phyloP scores from a whole-genome alignment of 345 rosid genomes.

The Angophora floribunda region DNA sequence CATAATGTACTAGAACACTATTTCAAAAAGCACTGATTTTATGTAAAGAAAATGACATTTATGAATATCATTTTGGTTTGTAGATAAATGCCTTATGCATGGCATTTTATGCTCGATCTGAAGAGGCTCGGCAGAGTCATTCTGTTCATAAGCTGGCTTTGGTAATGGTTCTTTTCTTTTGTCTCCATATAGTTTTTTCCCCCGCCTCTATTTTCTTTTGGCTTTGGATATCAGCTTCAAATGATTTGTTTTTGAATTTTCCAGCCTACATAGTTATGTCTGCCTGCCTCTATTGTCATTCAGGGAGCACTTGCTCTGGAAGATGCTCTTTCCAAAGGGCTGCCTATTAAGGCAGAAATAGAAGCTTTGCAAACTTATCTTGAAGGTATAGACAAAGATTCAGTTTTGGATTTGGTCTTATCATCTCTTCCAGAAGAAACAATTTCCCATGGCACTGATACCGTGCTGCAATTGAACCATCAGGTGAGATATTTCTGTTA shows the following conservation, averaged over 20 bases:
- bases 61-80: constrained; percentile 5
- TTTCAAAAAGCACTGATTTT: neutral
- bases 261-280: neutral
- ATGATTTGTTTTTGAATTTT: neutral
- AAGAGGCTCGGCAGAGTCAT: constrained; percentile 86
- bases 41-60: neutral
- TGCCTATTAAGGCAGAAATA: constrained; percentile 77
- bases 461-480: constrained; percentile 60
- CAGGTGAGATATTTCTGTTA: constrained; percentile 35
- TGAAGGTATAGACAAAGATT: constrained; percentile 64
- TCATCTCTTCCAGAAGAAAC: constrained; percentile 92
- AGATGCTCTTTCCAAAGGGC: constrained; percentile 83
- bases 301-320: constrained; percentile 89
- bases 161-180: constrained; percentile 27
- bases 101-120: constrained; percentile 96
- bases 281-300: neutral
- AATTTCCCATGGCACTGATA: constrained; percentile 58
- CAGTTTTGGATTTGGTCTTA: constrained; percentile 63
- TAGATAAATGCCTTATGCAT: constrained; percentile 83
- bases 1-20: neutral
- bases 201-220: neutral
- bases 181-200: neutral
- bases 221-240: neutral
- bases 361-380: constrained; percentile 47
- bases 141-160: constrained; percentile 92